Base-by-base conservation (phyloP, 371 early-diverging fungal genomes). In the Apophysomyces sp. region DNA sequence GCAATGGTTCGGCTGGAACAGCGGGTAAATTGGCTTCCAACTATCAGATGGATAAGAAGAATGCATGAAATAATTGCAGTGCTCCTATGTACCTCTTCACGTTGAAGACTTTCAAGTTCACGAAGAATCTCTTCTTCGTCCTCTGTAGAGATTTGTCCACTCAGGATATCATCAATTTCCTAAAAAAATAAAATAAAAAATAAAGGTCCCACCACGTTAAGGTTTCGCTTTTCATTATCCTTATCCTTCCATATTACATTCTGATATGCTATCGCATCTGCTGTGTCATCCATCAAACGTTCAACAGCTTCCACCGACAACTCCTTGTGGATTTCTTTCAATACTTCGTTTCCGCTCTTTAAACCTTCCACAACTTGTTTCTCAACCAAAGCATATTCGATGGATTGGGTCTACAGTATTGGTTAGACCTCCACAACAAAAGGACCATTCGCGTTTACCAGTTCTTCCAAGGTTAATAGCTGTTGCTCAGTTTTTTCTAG, bases 191-290 rank as follows among this genome's bases (percentile, higher is more conserved):
- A 60, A 44, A n/a, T 28, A 34, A 15, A 21, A 15, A 24, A 60
- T 15, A 16, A 13, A 24, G 29, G 76, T 83, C 11, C 72, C 80
- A 55, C 57, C 66, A 15, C 18, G 29, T n/a, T 12, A 28, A 39
- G 13, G 9, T 37, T n/a, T 34, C 11, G n/a, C 41, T 29, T 34
- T 3, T 30, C 1, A 32, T 27, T 5, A 2, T 49, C 30, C 24
- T 27, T 3, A 24, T 49, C 15, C 9, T 40, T 27, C 6, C 0
- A 30, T 15, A 30, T 65, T 74, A 82, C 94, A 61, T 93, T 91
- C 69, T 98, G 98, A 68, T 97, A 97, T 0, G 92, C 95, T 69
- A 97, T 92, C 3, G 93, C 96, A 39, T 97, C 98, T 0, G 92
- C 94, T 0, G 98, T 97, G 60, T 98, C 97, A 53, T 95, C 94